These are phyloP conservation scores for Laburnicola sp. DNA, from an alignment of 2,329 filamentous ascomycete species.

Conservation along the genomic window DNA sequence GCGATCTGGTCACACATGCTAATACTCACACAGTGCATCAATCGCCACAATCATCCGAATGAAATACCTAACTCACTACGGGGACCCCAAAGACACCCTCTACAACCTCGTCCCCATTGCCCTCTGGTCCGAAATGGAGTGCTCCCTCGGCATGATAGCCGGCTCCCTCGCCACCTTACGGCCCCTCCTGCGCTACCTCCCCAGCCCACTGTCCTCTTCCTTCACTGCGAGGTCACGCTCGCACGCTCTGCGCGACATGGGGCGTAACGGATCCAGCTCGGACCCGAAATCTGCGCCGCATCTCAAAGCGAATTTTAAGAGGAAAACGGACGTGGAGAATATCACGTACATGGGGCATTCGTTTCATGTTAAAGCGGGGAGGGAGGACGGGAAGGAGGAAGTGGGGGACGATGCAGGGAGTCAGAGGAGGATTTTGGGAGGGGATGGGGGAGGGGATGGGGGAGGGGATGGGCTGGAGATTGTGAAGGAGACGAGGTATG, in stretches of 20 bases:
- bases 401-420: neutral
- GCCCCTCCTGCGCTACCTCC: conserved; percentile 35
- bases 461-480: neutral
- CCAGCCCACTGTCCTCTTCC: neutral
- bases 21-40: conserved; percentile 30
- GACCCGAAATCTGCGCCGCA: neutral
- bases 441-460: neutral
- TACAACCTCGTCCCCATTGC: conserved; percentile 45
- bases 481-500: neutral
- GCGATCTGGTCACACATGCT: neutral
- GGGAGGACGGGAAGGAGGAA: neutral
- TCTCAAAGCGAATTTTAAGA: neutral
- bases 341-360: neutral
- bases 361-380: neutral
- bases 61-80: conserved; percentile 45
- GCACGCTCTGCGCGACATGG: neutral
- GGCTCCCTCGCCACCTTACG: conserved; percentile 49
- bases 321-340: neutral
- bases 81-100: conserved; percentile 43
- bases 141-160: conserved; percentile 51
- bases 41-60: conserved; percentile 44
- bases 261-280: neutral
- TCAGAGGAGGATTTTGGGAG: neutral
- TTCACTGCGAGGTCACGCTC: neutral
- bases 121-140: conserved; percentile 50